Conservation (phyloP, 1,139 yeast species). For the Kurtzmaniella quercitrusa region DNA sequence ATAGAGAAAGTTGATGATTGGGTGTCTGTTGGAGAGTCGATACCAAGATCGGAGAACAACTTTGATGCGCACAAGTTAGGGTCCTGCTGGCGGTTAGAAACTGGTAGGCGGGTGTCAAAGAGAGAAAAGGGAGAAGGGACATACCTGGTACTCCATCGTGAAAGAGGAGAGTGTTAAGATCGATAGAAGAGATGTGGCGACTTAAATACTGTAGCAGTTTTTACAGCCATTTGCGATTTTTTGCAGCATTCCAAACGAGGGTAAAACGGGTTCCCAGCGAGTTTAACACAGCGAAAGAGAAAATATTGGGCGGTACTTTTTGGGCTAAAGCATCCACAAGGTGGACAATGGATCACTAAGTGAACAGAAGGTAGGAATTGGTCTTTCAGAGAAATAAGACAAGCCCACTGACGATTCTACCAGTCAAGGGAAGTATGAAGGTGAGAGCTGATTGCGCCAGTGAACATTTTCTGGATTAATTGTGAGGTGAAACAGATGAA, state of each 20-base stretch:
- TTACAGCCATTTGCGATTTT: slow-evolving; percentile 1
- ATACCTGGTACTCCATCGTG: slow-evolving; percentile 1
- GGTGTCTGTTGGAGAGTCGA: slow-evolving; percentile 3
- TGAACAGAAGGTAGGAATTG: too few relatives aligned
- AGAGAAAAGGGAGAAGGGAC: neutral
- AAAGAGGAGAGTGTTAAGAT: neutral
- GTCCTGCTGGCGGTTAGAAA: slow-evolving; percentile 1
- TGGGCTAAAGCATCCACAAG: too few relatives aligned
- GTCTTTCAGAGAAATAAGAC: too few relatives aligned
- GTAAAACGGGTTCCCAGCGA: neutral
- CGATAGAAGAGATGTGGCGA: neutral
- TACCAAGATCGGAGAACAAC: slow-evolving; percentile 5
- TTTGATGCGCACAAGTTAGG: slow-evolving; percentile 5
- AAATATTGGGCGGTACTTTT: too few relatives aligned
- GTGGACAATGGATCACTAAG: too few relatives aligned
- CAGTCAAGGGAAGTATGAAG: too few relatives aligned
- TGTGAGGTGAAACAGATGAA: too few relatives aligned
- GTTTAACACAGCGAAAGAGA: neutral
- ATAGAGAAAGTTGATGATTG: slow-evolving; percentile 1
- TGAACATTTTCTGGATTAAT: too few relatives aligned
- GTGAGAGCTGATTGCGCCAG: too few relatives aligned
- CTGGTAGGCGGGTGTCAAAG: too few relatives aligned
- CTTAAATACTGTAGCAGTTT: neutral
- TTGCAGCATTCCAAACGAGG: slow-evolving; percentile 1
- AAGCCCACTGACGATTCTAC: too few relatives aligned